Conservation (phyloP, 208 protist species). For the Herpetomonas muscarum region DNA sequence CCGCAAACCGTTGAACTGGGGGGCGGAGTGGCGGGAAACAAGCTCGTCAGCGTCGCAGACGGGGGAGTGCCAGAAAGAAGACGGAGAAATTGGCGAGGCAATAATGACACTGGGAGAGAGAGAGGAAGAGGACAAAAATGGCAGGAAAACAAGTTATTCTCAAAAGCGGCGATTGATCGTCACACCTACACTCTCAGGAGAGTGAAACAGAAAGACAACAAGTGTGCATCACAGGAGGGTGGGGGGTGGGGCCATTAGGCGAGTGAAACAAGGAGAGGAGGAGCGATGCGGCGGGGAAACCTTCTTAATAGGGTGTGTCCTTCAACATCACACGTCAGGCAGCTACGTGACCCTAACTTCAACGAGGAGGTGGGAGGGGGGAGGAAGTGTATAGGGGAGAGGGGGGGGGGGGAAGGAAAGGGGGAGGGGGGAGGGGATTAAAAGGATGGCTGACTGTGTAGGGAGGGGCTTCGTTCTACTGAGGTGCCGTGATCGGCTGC, state of each 20-base stretch:
- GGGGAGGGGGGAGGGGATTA: background rate
- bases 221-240: background rate
- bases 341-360: background rate
- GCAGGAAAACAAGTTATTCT: constrained; percentile 8
- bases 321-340: too few species aligned
- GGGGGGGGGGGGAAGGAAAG: background rate
- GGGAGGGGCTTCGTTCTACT: too few species aligned
- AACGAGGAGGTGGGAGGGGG: background rate
- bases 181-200: too few species aligned
- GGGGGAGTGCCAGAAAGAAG: too few species aligned
- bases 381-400: background rate
- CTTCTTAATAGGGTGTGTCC: too few species aligned
- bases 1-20: constrained; percentile 24
- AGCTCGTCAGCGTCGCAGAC: too few species aligned
- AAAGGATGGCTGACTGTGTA: too few species aligned
- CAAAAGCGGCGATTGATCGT: too few species aligned
- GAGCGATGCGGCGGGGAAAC: too few species aligned
- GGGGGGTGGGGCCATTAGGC: background rate
- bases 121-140: constrained; percentile 9
- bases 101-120: background rate
- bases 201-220: too few species aligned
- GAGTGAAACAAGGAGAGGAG: background rate
- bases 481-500: too few species aligned
- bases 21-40: too few species aligned
- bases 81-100: constrained; percentile 3